A percentile compares a stretch with the other conserved stretches of the same genome.
phyloP scores from a whole-genome alignment of 441 rosid species.

The Corymbia citriodora region DNA sequence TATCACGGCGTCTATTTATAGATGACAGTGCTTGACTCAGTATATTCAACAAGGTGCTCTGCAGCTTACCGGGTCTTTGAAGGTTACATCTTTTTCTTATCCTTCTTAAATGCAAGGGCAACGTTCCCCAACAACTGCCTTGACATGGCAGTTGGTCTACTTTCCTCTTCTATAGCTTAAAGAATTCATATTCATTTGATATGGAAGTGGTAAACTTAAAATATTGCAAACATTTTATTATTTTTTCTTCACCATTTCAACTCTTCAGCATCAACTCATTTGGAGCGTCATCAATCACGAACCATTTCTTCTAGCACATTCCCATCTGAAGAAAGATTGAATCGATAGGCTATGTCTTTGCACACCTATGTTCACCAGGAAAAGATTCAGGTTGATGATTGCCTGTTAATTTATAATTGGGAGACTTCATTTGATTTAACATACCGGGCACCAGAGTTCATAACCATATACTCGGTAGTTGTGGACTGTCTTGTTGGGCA shows the following conservation, averaged over 20 bases:
- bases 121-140: neutral
- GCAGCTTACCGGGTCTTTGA: neutral
- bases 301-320: neutral
- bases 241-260: neutral
- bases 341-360: neutral
- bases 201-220: neutral
- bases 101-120: neutral
- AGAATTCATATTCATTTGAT: neutral
- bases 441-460: neutral
- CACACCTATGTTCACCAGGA: neutral
- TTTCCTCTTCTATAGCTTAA: neutral
- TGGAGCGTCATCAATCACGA: neutral
- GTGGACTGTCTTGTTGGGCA: neutral
- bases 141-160: neutral
- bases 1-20: neutral
- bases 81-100: neutral
- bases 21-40: neutral
- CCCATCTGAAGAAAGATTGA: neutral
- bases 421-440: no score
- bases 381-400: neutral
- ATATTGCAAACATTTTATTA: neutral
- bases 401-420: neutral
- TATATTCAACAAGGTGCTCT: neutral
- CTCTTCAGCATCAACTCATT: neutral
- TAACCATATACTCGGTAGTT: neutral